Evolutionary conservation across 371 early-diverging fungal genomes (phyloP).

Genomic region (Blakeslea trispora): DNA sequence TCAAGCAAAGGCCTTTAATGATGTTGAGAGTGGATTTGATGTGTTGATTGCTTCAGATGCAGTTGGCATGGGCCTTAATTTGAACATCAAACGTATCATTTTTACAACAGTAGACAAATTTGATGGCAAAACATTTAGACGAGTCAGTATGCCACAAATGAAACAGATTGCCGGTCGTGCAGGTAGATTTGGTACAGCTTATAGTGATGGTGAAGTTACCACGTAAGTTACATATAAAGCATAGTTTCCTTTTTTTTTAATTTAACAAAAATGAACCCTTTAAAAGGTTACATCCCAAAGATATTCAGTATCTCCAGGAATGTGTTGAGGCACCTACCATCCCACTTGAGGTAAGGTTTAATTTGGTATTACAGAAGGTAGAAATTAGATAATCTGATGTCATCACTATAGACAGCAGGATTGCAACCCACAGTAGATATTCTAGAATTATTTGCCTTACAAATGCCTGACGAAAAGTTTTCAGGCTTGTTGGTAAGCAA

Average conservation of each 20-base stretch:
- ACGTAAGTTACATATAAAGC: constrained; percentile 45
- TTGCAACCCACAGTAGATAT: constrained; percentile 80
- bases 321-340: constrained; percentile 35
- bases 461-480: constrained; percentile 69
- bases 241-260: background rate
- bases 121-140: constrained; percentile 60
- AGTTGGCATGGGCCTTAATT: constrained; percentile 95
- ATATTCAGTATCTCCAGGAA: constrained; percentile 34
- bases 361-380: too few species aligned
- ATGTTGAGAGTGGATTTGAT: constrained; percentile 74
- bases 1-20: constrained; percentile 92
- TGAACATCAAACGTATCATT: constrained; percentile 88
- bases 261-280: background rate
- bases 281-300: constrained; percentile 24
- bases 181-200: constrained; percentile 81
- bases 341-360: constrained; percentile 30
- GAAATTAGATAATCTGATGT: too few species aligned
- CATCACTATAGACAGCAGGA: constrained; percentile 63
- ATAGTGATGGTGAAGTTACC: constrained; percentile 67
- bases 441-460: constrained; percentile 76
- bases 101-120: constrained; percentile 79
- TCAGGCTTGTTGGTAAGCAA: constrained; percentile 61
- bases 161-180: constrained; percentile 97
- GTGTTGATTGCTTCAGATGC: constrained; percentile 96
- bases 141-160: constrained; percentile 72